A percentile compares a stretch with the other conserved stretches of the same genome.
Conservation (phyloP, 768 basidiomycete species). For the Pseudohyphozyma bogoriensis region DNA sequence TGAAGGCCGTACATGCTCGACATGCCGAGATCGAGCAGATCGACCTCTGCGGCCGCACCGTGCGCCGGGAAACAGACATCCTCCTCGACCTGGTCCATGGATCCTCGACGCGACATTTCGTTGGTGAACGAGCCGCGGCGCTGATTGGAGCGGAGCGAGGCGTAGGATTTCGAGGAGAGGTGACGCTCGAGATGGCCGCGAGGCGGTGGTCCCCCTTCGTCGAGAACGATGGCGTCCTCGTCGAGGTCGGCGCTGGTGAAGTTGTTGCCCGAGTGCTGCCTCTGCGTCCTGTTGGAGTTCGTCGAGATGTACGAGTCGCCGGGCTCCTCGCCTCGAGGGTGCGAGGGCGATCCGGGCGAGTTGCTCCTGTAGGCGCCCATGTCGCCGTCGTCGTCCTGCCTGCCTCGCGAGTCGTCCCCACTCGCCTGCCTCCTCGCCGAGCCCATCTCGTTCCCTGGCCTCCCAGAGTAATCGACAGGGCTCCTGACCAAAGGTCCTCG, state of each 20-base stretch:
- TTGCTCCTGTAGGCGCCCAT: too few relatives aligned
- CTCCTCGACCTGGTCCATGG: conserved; percentile 28
- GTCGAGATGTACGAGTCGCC: neutral
- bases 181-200: conserved; percentile 27
- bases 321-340: conserved; percentile 4
- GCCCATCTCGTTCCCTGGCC: neutral
- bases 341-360: conserved; percentile 3
- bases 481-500: neutral
- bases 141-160: conserved; percentile 10
- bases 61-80: conserved; percentile 34
- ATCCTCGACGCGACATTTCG: conserved; percentile 29
- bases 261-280: neutral
- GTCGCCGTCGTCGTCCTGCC: too few relatives aligned
- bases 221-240: conserved; percentile 22
- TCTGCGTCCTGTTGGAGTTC: neutral
- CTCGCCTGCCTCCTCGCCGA: neutral
- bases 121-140: conserved; percentile 10
- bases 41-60: conserved; percentile 21
- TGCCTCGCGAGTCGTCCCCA: conserved; percentile 2
- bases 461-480: neutral
- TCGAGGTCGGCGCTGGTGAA: conserved; percentile 15
- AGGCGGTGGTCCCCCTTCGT: conserved; percentile 2
- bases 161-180: conserved; percentile 20
- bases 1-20: neutral
- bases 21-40: conserved; percentile 12